Evolutionary conservation across 2,329 filamentous ascomycete species (phyloP), one percentile per base, ranked within the genome.

Genomic region (Fusarium sambucinum): DNA sequence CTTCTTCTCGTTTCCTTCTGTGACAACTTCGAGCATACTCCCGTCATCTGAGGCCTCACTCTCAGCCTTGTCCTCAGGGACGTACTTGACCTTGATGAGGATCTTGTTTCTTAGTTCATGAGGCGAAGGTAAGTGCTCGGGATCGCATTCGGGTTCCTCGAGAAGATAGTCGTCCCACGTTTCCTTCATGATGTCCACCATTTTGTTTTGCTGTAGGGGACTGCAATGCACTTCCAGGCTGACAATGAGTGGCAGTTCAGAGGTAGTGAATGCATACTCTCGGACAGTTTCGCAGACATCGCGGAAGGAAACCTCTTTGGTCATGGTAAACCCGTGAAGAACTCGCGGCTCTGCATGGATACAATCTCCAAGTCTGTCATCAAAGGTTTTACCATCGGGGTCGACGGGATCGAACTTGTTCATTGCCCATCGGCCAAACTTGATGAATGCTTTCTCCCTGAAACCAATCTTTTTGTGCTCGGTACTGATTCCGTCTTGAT

Each of bases 151-250:
- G 0, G 88, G 82, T 75, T 79, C 71, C 9, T 92, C 89, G 8
- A 97, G 83, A 4, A 98, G 83, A 70, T 91, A 80, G 0, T 87
- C 89, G 30, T 85, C 86, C 94, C 94, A 98, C 58, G 92, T 90
- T 68, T 97, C 89, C 66, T 89, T 89, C 91, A 99, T 97, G 63
- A 98, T 97, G 53, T 92, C 87, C 6, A 97, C 94, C 92, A 98
- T 97, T 40, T 91, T 85, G 63, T 93, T 89, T 77, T 99, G 95
- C 77, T 98, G 94, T 50, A 92, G 87, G 1, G 85, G 81, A 60
- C 90, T 87, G 13, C 93, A 90, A 76, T 97, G 95, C 0, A 97
- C 92, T 78, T 98, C 94, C 3, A 98, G 85, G 75, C 93, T 97
- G 67, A 98, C 88, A 52, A 98, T 96, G 21, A 99, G 82, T 1